A percentile compares a stretch with the other conserved stretches of the same genome.
These are phyloP conservation scores for Trichoderma cornu-damae DNA, from an alignment of 2,329 filamentous ascomycete genomes.

Conservation along the genomic window DNA sequence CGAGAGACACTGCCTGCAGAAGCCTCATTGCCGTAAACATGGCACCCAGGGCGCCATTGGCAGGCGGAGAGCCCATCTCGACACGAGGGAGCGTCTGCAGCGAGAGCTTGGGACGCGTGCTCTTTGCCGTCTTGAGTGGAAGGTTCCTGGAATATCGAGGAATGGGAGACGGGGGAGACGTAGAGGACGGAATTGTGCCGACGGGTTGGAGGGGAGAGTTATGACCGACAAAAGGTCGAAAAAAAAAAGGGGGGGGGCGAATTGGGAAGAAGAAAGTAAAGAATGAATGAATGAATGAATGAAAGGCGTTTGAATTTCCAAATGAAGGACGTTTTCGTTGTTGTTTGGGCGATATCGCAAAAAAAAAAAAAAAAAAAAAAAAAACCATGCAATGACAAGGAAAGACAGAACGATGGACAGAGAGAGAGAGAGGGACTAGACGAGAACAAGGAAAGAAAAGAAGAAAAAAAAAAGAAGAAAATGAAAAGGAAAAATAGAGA, in stretches of 20 bases:
- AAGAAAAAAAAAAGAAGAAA: background rate
- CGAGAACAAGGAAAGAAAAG: background rate
- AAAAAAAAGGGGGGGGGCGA: background rate
- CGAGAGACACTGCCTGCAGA: slow-evolving; percentile 65
- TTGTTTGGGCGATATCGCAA: background rate
- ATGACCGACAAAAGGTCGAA: slow-evolving; percentile 10
- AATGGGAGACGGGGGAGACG: slow-evolving; percentile 30
- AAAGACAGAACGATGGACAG: slow-evolving; percentile 21
- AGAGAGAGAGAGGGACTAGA: slow-evolving; percentile 22
- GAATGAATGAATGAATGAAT: slow-evolving; percentile 25
- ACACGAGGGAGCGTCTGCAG: slow-evolving; percentile 35
- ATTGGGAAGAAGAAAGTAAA: slow-evolving; percentile 23
- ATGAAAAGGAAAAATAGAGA: background rate
- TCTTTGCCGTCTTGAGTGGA: slow-evolving; percentile 38
- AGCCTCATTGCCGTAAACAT: slow-evolving; percentile 70
- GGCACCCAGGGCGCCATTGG: slow-evolving; percentile 67
- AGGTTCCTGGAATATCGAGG: slow-evolving; percentile 40
- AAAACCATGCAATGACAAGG: background rate
- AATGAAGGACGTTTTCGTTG: no score
- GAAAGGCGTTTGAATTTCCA: slow-evolving; percentile 21
- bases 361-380: slow-evolving; percentile 22
- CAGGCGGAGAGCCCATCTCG: slow-evolving; percentile 45
- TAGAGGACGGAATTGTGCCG: slow-evolving; percentile 33
- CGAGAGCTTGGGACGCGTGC: slow-evolving; percentile 40
- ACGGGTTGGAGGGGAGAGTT: no score